phyloP scores from a whole-genome alignment of 1,284 basidiomycete genomes.

The Phylloporus sp. region DNA sequence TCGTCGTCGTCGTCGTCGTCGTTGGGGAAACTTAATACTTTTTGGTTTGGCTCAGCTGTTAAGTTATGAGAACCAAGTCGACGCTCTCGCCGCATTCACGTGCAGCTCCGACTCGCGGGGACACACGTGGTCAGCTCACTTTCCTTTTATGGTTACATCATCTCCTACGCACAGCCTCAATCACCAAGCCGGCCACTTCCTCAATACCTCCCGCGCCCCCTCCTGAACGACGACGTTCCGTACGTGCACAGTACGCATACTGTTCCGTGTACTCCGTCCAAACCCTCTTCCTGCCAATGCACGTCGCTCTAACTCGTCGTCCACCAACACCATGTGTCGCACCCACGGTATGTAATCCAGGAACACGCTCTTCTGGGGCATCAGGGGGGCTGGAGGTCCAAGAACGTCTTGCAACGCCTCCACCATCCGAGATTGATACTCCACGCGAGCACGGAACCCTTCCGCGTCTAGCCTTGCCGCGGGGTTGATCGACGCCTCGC shows the following conservation, averaged over 20 bases:
- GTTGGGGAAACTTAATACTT: too few relatives aligned
- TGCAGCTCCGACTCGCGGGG: conserved; percentile 26
- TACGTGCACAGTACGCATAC: conserved; percentile 45
- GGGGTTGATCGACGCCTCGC: conserved; percentile 36
- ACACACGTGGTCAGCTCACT: conserved; percentile 33
- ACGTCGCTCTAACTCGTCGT: conserved; percentile 55
- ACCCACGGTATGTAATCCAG: conserved; percentile 78
- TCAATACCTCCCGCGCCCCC: conserved; percentile 40
- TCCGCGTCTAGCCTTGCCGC: conserved; percentile 35
- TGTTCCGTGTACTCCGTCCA: conserved; percentile 61
- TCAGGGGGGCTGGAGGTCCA: conserved; percentile 34
- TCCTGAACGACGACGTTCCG: conserved; percentile 47
- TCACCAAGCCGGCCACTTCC: conserved; percentile 29
- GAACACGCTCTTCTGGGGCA: conserved; percentile 49
- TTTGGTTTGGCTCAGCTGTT: neutral
- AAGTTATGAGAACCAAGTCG: conserved; percentile 36
- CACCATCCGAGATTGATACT: conserved; percentile 46
- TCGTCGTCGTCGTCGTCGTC: too few relatives aligned
- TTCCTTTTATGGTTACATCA: conserved; percentile 31
- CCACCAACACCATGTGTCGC: conserved; percentile 66
- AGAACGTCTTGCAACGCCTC: conserved; percentile 45
- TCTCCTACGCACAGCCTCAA: too few relatives aligned
- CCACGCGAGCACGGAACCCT: conserved; percentile 46
- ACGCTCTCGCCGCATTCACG: conserved; percentile 28
- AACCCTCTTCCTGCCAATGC: conserved; percentile 33